Conservation (phyloP, 164 flowering plant genomes). For the Sedum album region DNA sequence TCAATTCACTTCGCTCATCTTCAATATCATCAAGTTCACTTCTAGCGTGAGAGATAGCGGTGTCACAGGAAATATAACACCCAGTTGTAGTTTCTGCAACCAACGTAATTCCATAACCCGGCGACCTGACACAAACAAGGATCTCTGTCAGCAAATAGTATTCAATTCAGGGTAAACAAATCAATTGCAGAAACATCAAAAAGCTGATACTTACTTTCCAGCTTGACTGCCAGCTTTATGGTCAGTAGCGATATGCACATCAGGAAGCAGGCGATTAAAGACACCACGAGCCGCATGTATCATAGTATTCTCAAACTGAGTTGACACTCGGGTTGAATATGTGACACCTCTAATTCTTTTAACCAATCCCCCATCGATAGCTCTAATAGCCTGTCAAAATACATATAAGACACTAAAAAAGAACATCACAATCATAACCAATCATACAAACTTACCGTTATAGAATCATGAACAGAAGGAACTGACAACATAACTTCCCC, state of each 20-base stretch:
- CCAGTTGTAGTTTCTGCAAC: conserved; percentile 88
- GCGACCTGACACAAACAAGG: conserved; percentile 44
- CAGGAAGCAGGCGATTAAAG: conserved; percentile 71
- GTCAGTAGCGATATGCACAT: conserved; percentile 71
- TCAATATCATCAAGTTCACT: conserved; percentile 38
- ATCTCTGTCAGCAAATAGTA: conserved; percentile 29
- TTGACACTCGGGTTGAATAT: conserved; percentile 65
- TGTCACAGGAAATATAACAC: conserved; percentile 73
- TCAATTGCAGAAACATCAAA: neutral
- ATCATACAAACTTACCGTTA: conserved; percentile 28
- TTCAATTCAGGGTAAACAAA: conserved; percentile 54
- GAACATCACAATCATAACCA: neutral
- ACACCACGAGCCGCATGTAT: conserved; percentile 77
- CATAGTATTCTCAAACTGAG: conserved; percentile 65
- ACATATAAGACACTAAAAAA: conserved; percentile 6
- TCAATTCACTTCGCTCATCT: too few species aligned
- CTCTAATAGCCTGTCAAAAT: conserved; percentile 56
- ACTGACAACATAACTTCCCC: conserved; percentile 52
- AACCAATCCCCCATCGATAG: conserved; percentile 87
- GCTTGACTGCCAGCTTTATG: conserved; percentile 63
- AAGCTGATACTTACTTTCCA: conserved; percentile 52
- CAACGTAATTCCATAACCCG: conserved; percentile 87
- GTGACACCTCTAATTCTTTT: conserved; percentile 81
- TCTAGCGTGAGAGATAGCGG: conserved; percentile 43
- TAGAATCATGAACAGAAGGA: conserved; percentile 42